Percentiles rank a stretch among this genome's conserved stretches.
phyloP scores from a whole-genome alignment of 2,329 filamentous ascomycete genomes.

The Diplocarpon rosae region DNA sequence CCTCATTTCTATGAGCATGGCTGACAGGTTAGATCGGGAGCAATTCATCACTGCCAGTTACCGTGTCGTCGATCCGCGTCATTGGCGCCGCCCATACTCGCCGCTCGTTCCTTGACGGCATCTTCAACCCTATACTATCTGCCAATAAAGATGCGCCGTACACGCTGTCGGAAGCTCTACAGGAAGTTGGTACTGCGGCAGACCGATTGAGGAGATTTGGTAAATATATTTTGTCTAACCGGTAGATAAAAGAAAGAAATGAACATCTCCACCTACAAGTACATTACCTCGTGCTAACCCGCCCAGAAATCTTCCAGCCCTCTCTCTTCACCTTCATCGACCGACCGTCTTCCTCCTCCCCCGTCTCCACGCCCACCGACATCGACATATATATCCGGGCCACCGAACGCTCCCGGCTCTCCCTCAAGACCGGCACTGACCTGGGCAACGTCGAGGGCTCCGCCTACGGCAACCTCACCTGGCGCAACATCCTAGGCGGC shows the following conservation, averaged over 20 bases:
- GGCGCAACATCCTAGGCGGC: conserved; percentile 89
- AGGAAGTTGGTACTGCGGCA: conserved; percentile 57
- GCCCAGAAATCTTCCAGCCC: conserved; percentile 75
- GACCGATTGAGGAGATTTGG: conserved; percentile 72
- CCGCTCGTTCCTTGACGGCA: conserved; percentile 66
- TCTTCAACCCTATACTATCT: conserved; percentile 69
- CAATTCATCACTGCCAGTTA: conserved; percentile 79
- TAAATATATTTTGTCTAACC: conserved; percentile 29
- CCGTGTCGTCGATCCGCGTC: conserved; percentile 75
- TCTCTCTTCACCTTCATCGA: conserved; percentile 76
- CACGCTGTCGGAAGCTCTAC: conserved; percentile 69
- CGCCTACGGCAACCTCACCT: conserved; percentile 75
- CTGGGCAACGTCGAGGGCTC: conserved; percentile 89
- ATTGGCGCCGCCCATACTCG: conserved; percentile 79
- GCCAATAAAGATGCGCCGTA: conserved; percentile 55
- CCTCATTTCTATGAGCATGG: background rate
- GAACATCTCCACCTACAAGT: too few relatives aligned
- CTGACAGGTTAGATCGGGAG: conserved; percentile 51
- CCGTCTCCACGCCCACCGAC: conserved; percentile 62
- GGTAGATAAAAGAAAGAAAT: too few relatives aligned
- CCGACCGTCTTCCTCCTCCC: conserved; percentile 56
- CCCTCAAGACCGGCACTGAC: conserved; percentile 90
- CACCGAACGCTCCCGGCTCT: conserved; percentile 69
- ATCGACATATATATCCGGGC: conserved; percentile 71
- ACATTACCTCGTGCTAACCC: background rate